phyloP scores from a whole-genome alignment of 345 rosid genomes.

The Citrus maxima region DNA sequence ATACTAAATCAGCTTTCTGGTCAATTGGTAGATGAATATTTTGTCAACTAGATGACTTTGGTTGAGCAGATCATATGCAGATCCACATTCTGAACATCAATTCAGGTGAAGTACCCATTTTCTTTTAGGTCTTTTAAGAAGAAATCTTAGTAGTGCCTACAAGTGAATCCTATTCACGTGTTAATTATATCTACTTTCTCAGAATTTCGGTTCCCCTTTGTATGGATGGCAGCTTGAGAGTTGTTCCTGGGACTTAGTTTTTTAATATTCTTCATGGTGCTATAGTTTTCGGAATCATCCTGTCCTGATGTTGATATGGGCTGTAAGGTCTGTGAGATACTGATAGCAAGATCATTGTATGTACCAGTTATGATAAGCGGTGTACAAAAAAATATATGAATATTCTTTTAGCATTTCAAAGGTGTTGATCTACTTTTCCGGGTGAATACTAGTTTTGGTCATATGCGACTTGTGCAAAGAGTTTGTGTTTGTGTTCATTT shows the following conservation, averaged over 20 bases:
- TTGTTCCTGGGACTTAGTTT: slow-evolving; percentile 27
- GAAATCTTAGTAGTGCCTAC: slow-evolving; percentile 11
- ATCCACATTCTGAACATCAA: slow-evolving; percentile 33
- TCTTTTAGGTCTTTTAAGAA: slow-evolving; percentile 4
- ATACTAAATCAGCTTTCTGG: slow-evolving; percentile 51
- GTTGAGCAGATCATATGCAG: slow-evolving; percentile 55
- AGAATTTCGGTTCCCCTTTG: slow-evolving; percentile 17
- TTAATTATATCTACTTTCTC: slow-evolving; percentile 16
- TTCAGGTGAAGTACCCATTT: slow-evolving; percentile 48
- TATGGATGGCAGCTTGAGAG: slow-evolving; percentile 39
- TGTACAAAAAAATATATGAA: neutral
- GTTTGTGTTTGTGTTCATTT: neutral
- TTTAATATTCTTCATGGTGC: slow-evolving; percentile 32
- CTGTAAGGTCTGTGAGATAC: slow-evolving; percentile 12
- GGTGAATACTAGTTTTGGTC: neutral
- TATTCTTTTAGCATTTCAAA: neutral
- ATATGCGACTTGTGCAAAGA: neutral
- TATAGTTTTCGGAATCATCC: slow-evolving; percentile 15
- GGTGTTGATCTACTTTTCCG: neutral
- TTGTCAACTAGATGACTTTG: slow-evolving; percentile 62
- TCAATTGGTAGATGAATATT: slow-evolving; percentile 61
- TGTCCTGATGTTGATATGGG: slow-evolving; percentile 7
- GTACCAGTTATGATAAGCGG: neutral
- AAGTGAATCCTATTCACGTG: slow-evolving; percentile 9
- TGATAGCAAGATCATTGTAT: slow-evolving; percentile 12